These are phyloP conservation scores for Priceomyces haplophilus DNA, from an alignment of 805 yeast genomes.

Conservation along the genomic window DNA sequence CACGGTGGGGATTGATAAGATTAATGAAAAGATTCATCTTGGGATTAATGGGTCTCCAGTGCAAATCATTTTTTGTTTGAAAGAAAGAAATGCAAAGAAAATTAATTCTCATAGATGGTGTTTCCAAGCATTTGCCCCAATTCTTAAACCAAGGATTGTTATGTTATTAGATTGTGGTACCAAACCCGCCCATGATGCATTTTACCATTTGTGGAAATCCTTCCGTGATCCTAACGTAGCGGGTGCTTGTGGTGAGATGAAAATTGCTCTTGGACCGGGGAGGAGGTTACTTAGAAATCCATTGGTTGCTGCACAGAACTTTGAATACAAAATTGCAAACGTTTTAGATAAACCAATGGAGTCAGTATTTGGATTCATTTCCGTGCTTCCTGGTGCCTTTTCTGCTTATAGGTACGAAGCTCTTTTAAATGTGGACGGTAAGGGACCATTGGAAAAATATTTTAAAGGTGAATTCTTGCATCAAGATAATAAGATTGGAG, in stretches of 20 bases:
- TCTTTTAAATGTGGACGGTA: conserved; percentile 65
- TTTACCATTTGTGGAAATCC: conserved; percentile 86
- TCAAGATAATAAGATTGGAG: conserved; percentile 48
- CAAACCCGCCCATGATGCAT: conserved; percentile 77
- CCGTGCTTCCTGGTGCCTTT: conserved; percentile 95
- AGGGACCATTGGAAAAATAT: conserved; percentile 83
- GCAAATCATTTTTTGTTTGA: conserved; percentile 84
- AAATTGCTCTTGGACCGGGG: conserved; percentile 70
- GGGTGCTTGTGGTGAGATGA: conserved; percentile 98
- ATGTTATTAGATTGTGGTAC: conserved; percentile 93
- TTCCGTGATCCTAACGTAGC: conserved; percentile 81
- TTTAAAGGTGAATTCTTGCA: conserved; percentile 88
- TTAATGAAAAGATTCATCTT: conserved; percentile 64
- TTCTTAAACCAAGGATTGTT: conserved; percentile 77
- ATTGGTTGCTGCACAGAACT: conserved; percentile 91
- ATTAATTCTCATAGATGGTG: conserved; percentile 98
- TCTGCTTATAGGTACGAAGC: conserved; percentile 91
- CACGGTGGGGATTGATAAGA: conserved; percentile 76
- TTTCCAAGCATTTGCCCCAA: conserved; percentile 84
- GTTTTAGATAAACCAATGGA: conserved; percentile 95
- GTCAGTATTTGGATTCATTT: conserved; percentile 88
- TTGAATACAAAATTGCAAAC: conserved; percentile 94
- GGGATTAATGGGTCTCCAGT: conserved; percentile 72
- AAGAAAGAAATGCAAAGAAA: conserved; percentile 84
- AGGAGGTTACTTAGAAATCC: conserved; percentile 64